Percentiles rank a stretch among this genome's conserved stretches.
Conservation (phyloP, 164 flowering plant genomes). For the Dillenia suffruticosa region DNA sequence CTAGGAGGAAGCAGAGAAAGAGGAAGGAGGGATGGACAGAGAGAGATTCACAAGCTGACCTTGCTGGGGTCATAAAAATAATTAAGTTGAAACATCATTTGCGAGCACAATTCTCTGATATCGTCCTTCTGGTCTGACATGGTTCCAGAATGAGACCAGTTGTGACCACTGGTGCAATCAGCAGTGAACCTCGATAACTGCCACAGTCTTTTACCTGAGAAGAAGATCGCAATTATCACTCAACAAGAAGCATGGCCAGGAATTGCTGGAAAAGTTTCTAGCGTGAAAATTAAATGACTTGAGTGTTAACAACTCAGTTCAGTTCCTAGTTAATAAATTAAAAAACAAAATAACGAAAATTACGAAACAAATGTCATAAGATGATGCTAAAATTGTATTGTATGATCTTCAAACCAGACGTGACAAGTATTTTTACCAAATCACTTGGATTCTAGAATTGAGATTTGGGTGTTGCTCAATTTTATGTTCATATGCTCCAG, state of each 20-base stretch:
- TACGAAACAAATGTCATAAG: too few relatives aligned
- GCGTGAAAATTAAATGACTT: background rate
- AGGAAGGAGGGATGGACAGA: background rate
- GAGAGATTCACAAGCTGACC: slow-evolving; percentile 19
- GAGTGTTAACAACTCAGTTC: too few relatives aligned
- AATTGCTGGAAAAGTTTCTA: background rate
- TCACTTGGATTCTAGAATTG: too few relatives aligned
- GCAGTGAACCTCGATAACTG: slow-evolving; percentile 38
- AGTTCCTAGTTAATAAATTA: too few relatives aligned
- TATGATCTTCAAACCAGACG: too few relatives aligned
- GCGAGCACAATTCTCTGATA: slow-evolving; percentile 35
- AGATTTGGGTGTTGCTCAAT: too few relatives aligned
- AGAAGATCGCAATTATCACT: background rate
- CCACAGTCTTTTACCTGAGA: slow-evolving; percentile 42
- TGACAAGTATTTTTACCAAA: too few relatives aligned
- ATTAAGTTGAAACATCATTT: slow-evolving; percentile 45
- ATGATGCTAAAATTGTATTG: too few relatives aligned
- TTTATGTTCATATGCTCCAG: too few relatives aligned
- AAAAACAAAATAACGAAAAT: too few relatives aligned
- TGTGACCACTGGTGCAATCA: slow-evolving; percentile 39
- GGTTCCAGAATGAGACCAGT: slow-evolving; percentile 34
- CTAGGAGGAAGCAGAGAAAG: background rate
- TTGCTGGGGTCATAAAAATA: slow-evolving; percentile 45
- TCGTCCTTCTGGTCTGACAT: slow-evolving; percentile 39
- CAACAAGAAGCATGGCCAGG: background rate